Percentiles rank a stretch among this genome's conserved stretches.
phyloP scores from a whole-genome alignment of 352 stramenopile species.

The Globisporangium irregulare region DNA sequence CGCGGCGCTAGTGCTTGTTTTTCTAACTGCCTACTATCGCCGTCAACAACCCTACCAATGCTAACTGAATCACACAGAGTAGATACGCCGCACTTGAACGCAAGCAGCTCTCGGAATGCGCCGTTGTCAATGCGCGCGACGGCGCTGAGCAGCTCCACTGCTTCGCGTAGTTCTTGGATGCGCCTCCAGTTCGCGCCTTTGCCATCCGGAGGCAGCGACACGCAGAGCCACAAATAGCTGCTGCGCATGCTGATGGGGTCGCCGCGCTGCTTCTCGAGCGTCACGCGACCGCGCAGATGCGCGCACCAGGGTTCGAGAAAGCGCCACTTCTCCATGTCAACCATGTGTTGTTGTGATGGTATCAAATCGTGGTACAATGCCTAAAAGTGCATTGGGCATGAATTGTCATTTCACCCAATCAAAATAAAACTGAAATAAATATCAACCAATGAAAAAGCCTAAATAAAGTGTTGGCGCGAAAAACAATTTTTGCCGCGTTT shows the following conservation, averaged over 20 bases:
- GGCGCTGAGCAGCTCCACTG: constrained; percentile 10
- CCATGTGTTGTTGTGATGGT: background rate
- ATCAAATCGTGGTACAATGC: background rate
- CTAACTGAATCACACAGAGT: background rate
- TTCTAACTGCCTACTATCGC: background rate
- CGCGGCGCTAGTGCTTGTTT: background rate
- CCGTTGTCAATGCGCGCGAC: constrained; percentile 11
- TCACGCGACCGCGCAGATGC: constrained; percentile 11
- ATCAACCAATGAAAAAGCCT: background rate
- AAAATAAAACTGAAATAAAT: background rate
- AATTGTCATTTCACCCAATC: background rate
- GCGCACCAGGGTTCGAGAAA: constrained; percentile 12
- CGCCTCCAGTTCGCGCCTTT: constrained; percentile 11
- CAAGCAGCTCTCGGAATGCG: constrained; percentile 10
- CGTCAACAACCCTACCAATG: background rate
- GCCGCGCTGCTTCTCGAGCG: background rate
- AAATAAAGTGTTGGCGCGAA: constrained; percentile 2
- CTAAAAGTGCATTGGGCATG: background rate
- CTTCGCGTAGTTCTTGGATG: constrained; percentile 14
- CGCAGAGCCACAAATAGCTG: constrained; percentile 4
- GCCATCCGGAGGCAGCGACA: constrained; percentile 8
- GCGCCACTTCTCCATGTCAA: constrained; percentile 19
- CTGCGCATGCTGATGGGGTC: constrained; percentile 4
- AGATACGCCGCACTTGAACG: background rate
- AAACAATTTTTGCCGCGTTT: background rate